Percentiles rank a stretch among this genome's conserved stretches.
These are phyloP conservation scores for Rhamnella rubrinervis DNA, from an alignment of 331 rosid species.

Conservation along the genomic window DNA sequence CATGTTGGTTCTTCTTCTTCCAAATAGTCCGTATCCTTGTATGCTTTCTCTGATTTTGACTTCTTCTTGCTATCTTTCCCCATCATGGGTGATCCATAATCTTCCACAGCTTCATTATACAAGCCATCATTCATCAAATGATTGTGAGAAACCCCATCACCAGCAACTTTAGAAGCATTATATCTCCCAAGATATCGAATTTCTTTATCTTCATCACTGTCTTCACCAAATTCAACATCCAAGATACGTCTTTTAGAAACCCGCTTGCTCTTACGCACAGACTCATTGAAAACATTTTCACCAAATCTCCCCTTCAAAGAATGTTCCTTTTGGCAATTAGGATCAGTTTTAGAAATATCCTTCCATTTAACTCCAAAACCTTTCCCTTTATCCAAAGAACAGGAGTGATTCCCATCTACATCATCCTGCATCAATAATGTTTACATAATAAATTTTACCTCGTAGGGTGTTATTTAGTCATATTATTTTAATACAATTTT, in stretches of 20 bases:
- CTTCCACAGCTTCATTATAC: constrained; percentile 4
- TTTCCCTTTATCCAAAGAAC: constrained; percentile 19
- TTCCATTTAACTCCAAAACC: constrained; percentile 10
- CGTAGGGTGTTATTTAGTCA: not conserved
- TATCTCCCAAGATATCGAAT: constrained; percentile 32
- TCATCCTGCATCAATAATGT: constrained; percentile 30
- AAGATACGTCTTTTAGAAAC: constrained; percentile 26
- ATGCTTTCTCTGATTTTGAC: constrained; percentile 27
- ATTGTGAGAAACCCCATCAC: constrained; percentile 10
- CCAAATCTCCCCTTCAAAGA: constrained; percentile 17
- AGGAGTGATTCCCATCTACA: constrained; percentile 14
- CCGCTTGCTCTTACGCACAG: constrained; percentile 34
- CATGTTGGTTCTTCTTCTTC: constrained; percentile 40
- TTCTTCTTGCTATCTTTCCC: constrained; percentile 26
- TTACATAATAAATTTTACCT: not conserved
- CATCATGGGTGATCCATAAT: constrained; percentile 18
- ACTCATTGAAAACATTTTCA: constrained; percentile 8
- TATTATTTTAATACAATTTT: not conserved
- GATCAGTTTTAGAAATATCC: constrained; percentile 9
- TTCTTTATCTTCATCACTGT: constrained; percentile 27
- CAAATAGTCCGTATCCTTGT: constrained; percentile 37
- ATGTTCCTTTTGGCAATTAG: constrained; percentile 12
- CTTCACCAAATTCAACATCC: constrained; percentile 15
- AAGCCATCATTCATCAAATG: constrained; percentile 5
- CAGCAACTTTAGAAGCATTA: constrained; percentile 20